Conservation (phyloP, 2,329 filamentous ascomycete species). For the Exserohilum rostratum region DNA sequence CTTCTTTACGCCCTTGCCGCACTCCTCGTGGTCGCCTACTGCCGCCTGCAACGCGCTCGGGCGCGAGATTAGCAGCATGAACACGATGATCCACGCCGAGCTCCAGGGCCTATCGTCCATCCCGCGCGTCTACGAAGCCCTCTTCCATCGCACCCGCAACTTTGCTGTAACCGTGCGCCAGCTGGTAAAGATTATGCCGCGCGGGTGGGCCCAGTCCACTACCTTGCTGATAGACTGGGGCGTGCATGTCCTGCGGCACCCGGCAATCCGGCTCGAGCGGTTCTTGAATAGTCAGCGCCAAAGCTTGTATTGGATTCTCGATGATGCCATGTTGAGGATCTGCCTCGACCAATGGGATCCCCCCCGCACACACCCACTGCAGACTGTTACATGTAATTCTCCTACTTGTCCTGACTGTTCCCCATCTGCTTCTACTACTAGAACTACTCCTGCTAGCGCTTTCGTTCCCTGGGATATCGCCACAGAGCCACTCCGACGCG, state of each 20-base stretch:
- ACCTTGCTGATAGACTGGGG: constrained; percentile 17
- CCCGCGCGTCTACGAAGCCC: constrained; percentile 7
- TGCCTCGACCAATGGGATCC: constrained; percentile 20
- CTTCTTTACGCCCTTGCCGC: background rate
- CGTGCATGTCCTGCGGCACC: constrained; percentile 9
- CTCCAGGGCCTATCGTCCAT: constrained; percentile 4
- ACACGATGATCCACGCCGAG: constrained; percentile 2
- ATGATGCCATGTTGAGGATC: constrained; percentile 21
- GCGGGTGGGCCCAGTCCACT: constrained; percentile 12
- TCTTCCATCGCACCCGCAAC: constrained; percentile 16
- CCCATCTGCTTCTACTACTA: too few species aligned
- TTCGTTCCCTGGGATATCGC: constrained; percentile 9
- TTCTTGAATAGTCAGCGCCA: constrained; percentile 21
- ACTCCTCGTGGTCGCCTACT: background rate
- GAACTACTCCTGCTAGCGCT: too few species aligned
- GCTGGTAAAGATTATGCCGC: constrained; percentile 1
- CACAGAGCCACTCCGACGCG: constrained; percentile 1
- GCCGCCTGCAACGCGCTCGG: background rate
- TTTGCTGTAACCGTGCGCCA: constrained; percentile 15
- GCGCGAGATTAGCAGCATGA: constrained; percentile 2
- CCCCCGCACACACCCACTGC: too few species aligned
- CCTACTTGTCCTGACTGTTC: too few species aligned
- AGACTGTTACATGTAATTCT: too few species aligned
- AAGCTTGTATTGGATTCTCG: constrained; percentile 23
- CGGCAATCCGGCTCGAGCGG: constrained; percentile 8